phyloP scores from a whole-genome alignment of 106 monocot genomes.

The Allium fistulosum region DNA sequence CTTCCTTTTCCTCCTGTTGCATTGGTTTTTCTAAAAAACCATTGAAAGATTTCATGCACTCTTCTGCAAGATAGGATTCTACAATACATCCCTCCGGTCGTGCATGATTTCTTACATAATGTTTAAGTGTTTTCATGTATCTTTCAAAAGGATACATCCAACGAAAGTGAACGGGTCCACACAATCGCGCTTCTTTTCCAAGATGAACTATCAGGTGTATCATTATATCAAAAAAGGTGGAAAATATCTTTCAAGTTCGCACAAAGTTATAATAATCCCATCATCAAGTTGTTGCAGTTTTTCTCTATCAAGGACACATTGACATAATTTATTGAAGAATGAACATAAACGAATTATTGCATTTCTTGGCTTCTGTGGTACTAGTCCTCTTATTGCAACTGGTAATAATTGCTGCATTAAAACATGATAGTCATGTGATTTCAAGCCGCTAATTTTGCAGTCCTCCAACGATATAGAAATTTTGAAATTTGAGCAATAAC shows the following conservation, averaged over 20 bases:
- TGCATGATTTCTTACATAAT: background rate
- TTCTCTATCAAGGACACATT: background rate
- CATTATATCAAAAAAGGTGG: constrained; percentile 8
- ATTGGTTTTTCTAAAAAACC: background rate
- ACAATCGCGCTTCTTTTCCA: background rate
- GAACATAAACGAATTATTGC: background rate
- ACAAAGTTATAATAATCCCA: background rate
- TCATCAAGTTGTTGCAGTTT: background rate
- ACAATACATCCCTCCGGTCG: background rate
- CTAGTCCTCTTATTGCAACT: background rate
- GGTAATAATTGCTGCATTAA: background rate
- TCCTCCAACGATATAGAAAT: background rate
- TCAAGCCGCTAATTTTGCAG: background rate
- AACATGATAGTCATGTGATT: constrained; percentile 5
- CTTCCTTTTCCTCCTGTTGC: too few relatives aligned
- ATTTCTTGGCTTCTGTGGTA: background rate
- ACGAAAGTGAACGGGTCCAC: background rate
- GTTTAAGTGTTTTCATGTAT: background rate
- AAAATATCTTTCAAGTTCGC: background rate
- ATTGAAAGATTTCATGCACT: background rate
- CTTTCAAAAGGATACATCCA: too few relatives aligned
- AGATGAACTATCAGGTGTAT: background rate
- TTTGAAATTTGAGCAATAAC: background rate
- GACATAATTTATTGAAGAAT: background rate
- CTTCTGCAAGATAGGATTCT: background rate